Conservation (phyloP, 2,329 filamentous ascomycete genomes). For the Chaetoscypha palmicola region DNA sequence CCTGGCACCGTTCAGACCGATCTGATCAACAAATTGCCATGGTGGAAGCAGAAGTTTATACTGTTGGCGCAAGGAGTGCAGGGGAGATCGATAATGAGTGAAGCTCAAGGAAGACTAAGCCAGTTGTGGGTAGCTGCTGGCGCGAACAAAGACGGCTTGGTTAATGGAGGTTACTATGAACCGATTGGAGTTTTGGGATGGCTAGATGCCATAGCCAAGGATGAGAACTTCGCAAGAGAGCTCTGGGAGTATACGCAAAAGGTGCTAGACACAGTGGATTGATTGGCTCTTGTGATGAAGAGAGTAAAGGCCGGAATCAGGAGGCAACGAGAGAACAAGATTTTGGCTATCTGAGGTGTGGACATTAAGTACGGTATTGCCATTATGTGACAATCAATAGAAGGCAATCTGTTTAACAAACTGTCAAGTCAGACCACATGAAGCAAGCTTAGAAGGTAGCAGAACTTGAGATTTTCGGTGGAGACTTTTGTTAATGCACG, state of each 20-base stretch:
- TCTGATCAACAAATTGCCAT: slow-evolving; percentile 2
- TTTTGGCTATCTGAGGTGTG: too few relatives aligned
- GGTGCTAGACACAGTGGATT: slow-evolving; percentile 3
- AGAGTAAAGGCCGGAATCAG: too few relatives aligned
- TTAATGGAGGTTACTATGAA: slow-evolving; percentile 32
- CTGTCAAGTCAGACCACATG: too few relatives aligned
- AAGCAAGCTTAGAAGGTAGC: too few relatives aligned
- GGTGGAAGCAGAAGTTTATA: background rate
- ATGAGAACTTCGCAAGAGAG: slow-evolving; percentile 30
- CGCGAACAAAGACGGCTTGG: slow-evolving; percentile 19
- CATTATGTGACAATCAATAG: too few relatives aligned
- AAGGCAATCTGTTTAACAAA: too few relatives aligned
- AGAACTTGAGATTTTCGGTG: too few relatives aligned
- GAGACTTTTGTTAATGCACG: too few relatives aligned
- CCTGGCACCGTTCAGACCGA: slow-evolving; percentile 30
- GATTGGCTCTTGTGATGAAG: too few relatives aligned
- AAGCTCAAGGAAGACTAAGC: slow-evolving; percentile 33
- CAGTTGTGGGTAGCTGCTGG: slow-evolving; percentile 37
- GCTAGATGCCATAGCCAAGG: slow-evolving; percentile 18
- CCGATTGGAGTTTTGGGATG: slow-evolving; percentile 30
- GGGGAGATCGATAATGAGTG: slow-evolving; percentile 1
- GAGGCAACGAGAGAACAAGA: too few relatives aligned
- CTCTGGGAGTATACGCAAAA: slow-evolving; percentile 36
- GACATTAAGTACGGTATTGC: too few relatives aligned
- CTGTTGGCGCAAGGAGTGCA: background rate